phyloP scores from a whole-genome alignment of 177 flowering plant genomes.

The Vitis hybrid region DNA sequence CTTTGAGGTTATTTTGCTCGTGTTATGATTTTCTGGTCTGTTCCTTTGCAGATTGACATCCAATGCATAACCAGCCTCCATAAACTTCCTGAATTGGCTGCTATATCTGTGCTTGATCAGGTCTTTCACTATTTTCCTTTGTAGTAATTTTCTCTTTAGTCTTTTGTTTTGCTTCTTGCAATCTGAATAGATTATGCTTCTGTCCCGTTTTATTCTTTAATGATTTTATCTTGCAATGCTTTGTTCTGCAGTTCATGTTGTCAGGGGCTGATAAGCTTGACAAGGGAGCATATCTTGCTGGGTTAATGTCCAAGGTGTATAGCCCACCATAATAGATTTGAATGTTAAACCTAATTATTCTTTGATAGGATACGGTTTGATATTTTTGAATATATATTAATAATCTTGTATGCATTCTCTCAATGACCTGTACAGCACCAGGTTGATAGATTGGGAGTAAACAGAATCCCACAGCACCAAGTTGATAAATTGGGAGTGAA shows the following conservation, averaged over 20 bases:
- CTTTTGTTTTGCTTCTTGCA: neutral
- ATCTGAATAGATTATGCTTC: neutral
- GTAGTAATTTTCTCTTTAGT: neutral
- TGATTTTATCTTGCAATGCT: neutral
- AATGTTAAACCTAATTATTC: neutral
- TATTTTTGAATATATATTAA: too few relatives aligned
- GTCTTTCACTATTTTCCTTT: conserved; percentile 14
- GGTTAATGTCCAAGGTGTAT: conserved; percentile 35
- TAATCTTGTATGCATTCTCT: too few relatives aligned
- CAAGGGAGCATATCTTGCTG: conserved; percentile 34
- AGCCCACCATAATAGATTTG: neutral
- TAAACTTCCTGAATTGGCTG: conserved; percentile 36
- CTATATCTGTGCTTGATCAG: conserved; percentile 46
- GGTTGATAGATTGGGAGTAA: too few relatives aligned
- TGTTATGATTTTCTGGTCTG: neutral
- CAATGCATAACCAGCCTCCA: conserved; percentile 29
- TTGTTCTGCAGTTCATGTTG: conserved; percentile 36
- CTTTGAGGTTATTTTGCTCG: too few relatives aligned
- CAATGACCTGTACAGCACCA: conserved; percentile 5
- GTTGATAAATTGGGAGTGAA: conserved; percentile 15
- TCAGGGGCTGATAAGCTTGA: conserved; percentile 29
- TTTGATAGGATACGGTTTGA: neutral
- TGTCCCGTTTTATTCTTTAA: neutral
- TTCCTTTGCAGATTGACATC: conserved; percentile 32
- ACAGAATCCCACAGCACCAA: neutral